Conservation (phyloP, 2,329 filamentous ascomycete genomes). For the Hypoxylon sp. region DNA sequence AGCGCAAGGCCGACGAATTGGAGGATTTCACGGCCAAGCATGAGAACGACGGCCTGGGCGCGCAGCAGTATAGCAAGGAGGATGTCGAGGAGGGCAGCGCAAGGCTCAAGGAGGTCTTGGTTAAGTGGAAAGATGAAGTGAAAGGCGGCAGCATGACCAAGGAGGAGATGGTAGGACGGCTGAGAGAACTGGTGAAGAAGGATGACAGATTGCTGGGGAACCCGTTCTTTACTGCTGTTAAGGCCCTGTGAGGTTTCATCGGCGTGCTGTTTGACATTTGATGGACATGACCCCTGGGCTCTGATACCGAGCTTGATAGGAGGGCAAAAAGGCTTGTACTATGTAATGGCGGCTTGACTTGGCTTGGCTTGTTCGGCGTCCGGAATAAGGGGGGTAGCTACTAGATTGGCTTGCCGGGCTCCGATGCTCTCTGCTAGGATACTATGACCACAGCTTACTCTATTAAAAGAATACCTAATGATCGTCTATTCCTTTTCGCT, state of each 20-base stretch:
- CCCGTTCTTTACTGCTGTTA: constrained; percentile 77
- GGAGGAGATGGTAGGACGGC: constrained; percentile 80
- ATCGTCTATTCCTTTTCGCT: not conserved
- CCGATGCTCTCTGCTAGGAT: constrained; percentile 18
- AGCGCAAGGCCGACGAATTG: constrained; percentile 96
- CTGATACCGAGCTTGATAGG: not conserved
- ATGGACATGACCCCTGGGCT: not conserved
- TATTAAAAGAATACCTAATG: constrained; percentile 9
- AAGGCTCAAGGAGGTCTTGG: constrained; percentile 84
- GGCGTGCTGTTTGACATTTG: not conserved
- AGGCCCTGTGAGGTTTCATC: constrained; percentile 59
- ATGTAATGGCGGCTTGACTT: constrained; percentile 24
- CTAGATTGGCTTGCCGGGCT: constrained; percentile 31
- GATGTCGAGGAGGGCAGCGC: constrained; percentile 91
- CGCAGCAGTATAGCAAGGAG: constrained; percentile 76
- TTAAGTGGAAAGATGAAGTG: constrained; percentile 86
- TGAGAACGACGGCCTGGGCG: constrained; percentile 62
- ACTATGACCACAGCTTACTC: not conserved
- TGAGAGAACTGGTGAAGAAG: constrained; percentile 82
- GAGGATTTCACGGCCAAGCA: constrained; percentile 93
- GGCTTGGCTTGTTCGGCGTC: constrained; percentile 28
- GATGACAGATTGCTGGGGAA: constrained; percentile 75
- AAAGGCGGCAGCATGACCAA: constrained; percentile 70
- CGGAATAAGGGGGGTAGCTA: constrained; percentile 12
- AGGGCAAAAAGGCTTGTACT: constrained; percentile 18